phyloP scores from a whole-genome alignment of 2,329 filamentous ascomycete genomes.

The Aspergillus versicolor region DNA sequence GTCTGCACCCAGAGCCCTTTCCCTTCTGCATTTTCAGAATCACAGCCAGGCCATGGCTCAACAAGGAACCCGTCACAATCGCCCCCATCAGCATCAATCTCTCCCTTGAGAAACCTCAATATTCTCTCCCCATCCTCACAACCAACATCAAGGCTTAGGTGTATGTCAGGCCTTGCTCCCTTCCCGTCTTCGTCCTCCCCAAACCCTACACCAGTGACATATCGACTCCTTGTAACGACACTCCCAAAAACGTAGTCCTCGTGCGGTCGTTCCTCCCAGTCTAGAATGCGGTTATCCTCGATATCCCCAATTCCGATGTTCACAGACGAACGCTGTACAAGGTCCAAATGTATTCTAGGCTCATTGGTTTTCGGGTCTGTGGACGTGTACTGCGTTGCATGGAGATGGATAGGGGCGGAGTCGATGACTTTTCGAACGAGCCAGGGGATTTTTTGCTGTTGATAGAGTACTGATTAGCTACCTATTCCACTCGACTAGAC shows the following conservation, averaged over 20 bases:
- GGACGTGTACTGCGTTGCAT: not conserved
- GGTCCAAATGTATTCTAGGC: not conserved
- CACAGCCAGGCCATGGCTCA: not conserved
- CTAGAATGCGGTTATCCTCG: not conserved
- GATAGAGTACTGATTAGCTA: not conserved
- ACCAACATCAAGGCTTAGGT: not conserved
- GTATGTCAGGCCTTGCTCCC: not conserved
- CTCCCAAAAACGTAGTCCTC: slow-evolving; percentile 2
- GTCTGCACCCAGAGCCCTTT: slow-evolving; percentile 4
- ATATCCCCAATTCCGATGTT: not conserved
- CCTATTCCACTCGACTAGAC: not conserved
- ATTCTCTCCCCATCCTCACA: not conserved
- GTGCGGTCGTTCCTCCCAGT: not conserved
- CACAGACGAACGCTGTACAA: not conserved
- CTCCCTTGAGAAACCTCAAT: not conserved
- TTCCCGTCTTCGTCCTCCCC: not conserved
- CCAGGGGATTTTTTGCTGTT: slow-evolving; percentile 3
- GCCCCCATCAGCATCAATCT: not conserved
- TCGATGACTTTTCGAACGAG: not conserved
- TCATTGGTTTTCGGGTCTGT: not conserved
- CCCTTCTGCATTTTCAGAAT: not conserved
- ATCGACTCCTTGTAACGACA: not conserved
- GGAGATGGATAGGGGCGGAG: not conserved
- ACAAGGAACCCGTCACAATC: slow-evolving; percentile 1
- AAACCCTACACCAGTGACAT: not conserved